Evolutionary conservation across 208 protist species (phyloP).

Genomic region (Crithidia fasciculata): DNA sequence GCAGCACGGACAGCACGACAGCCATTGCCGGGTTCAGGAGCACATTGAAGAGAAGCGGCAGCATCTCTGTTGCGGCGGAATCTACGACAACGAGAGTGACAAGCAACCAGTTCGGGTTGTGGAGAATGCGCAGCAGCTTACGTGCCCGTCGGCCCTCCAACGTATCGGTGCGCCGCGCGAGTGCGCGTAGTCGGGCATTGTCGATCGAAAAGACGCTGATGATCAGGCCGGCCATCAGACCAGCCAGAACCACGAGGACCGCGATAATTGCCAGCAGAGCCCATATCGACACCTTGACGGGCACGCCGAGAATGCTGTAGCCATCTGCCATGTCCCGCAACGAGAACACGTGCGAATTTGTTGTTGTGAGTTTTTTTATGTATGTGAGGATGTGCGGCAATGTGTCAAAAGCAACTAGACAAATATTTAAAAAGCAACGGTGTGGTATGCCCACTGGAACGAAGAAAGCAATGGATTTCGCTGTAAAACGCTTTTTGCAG

Average conservation of each 20-base stretch:
- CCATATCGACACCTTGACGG: constrained; percentile 42
- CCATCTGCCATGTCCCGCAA: constrained; percentile 18
- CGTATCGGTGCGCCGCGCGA: constrained; percentile 38
- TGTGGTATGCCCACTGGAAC: too few species aligned
- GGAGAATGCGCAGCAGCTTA: constrained; percentile 52
- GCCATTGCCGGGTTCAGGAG: constrained; percentile 57
- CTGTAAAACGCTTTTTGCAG: too few species aligned
- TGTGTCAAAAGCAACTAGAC: not conserved
- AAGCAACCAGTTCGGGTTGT: constrained; percentile 72
- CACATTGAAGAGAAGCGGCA: constrained; percentile 73
- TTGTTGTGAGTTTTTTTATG: not conserved
- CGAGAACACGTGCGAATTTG: too few species aligned
- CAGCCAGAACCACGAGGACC: constrained; percentile 51
- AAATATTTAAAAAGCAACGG: not conserved
- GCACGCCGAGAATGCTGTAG: constrained; percentile 51
- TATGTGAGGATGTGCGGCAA: not conserved
- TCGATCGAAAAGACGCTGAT: constrained; percentile 77
- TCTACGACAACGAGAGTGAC: constrained; percentile 69
- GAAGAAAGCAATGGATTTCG: too few species aligned
- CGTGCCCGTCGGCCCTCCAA: constrained; percentile 46
- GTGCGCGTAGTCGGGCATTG: constrained; percentile 44
- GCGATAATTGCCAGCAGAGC: constrained; percentile 40
- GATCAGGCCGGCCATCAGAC: constrained; percentile 69
- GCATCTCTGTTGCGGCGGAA: constrained; percentile 64
- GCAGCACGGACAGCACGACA: constrained; percentile 57